A percentile compares a stretch with the other conserved stretches of the same genome.
Evolutionary conservation across 2,329 filamentous ascomycete genomes (phyloP).

Genomic region (Phialophora verrucosa): DNA sequence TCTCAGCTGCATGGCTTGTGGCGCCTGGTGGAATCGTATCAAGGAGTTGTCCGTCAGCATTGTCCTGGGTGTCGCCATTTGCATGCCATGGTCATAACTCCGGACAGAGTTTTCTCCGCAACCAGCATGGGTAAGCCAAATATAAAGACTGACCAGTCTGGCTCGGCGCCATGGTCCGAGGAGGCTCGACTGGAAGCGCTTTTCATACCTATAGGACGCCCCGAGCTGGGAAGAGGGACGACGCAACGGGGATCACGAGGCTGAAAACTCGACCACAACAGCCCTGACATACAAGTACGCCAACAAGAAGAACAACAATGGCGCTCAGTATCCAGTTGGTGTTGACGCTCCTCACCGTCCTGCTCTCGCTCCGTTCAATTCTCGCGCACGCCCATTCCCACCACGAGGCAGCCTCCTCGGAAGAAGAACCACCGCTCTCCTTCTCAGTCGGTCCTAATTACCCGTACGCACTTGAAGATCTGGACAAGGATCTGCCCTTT

Average conservation of each 20-base stretch:
- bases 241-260: background rate
- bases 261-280: background rate
- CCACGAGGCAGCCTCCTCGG: background rate
- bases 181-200: background rate
- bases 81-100: background rate
- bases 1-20: conserved; percentile 3
- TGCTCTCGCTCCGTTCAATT: conserved; percentile 1
- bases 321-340: background rate
- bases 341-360: background rate
- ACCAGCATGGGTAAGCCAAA: background rate
- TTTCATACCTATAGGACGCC: background rate
- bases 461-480: conserved; percentile 39
- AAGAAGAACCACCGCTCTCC: conserved; percentile 8
- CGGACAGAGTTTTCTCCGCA: conserved; percentile 10
- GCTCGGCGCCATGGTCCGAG: conserved; percentile 1
- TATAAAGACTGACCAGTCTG: background rate
- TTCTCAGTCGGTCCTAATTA: conserved; percentile 38
- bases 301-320: background rate
- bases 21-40: background rate
- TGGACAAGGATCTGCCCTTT: conserved; percentile 43
- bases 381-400: background rate
- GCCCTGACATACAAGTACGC: background rate
- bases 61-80: no score
- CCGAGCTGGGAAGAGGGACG: background rate
- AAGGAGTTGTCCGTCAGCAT: conserved; percentile 11